Evolutionary conservation across 2,329 filamentous ascomycete genomes (phyloP), one percentile per base, ranked within the genome.

Genomic region (Beauveria pseudobassiana): DNA sequence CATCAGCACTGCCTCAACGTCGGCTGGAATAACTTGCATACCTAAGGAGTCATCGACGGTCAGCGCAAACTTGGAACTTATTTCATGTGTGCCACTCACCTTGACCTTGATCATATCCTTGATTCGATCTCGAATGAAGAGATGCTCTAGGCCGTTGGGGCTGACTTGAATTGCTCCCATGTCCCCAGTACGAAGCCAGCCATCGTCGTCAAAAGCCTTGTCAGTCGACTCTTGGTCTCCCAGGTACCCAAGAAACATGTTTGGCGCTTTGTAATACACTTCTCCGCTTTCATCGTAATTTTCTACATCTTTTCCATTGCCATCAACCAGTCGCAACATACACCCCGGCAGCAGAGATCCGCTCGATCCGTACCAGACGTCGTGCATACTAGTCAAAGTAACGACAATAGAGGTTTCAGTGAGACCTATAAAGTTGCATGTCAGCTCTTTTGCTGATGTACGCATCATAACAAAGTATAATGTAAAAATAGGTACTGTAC

Each of bases 31-130:
- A 18, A 62, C 59, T 62, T 62, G 59, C 22, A 54, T 61, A 40
- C 59, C 59, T 61, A 16, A 24, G 3, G 22, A 57, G 20, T 18
- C 14, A 43, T n/a, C 3, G 12, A 10, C 20, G 43, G 38, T 43
- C 40, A 34, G 30, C 12, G 9, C 18, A 3, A n/a, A 26, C 8
- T 20, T 16, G 8, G 5, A 1, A 1, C 20, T 7, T 16, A 14
- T 7, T 16, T 46, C 18, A 48, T 8, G 20, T 28, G 24, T 61
- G 49, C 24, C 20, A 61, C 59, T 54, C 8, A 61, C 59, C 50
- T 61, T 61, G 40, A 61, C 59, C n/a, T 61, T 61, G 16, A 61
- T 61, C 59, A 61, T 61, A 40, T 61, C 59, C 48, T 49, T 50
- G 43, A 61, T 61, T 5, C 59, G 59, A 43, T 61, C 59, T 20